Base-by-base conservation (phyloP, 2,329 filamentous ascomycete genomes). In the Sporothrix variecibatus region DNA sequence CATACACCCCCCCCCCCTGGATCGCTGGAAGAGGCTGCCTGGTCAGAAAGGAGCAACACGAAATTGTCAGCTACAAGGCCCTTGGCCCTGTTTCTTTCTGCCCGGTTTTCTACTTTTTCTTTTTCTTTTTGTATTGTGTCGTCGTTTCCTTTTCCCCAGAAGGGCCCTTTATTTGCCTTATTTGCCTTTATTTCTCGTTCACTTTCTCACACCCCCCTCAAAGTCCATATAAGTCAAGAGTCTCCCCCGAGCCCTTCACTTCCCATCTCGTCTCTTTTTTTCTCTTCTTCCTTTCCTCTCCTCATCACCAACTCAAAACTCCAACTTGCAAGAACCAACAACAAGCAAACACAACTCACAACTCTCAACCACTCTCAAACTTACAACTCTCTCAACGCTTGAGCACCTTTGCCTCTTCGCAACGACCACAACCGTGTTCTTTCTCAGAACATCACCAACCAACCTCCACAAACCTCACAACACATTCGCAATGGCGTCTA, bases 401-500 rank as follows among this genome's bases (percentile, higher is more conserved):
- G 60, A 58, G 31, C 7, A 31, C 49, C 6, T 49, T 56, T n/a
- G 46, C 56, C 40, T 64, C 64, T 60, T 49, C 40, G 11, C 31
- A 5, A 26, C 43, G 28, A 56, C 68, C 34, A 58, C 28, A 31
- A 34, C 71, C 46, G 34, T 31, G 51, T 73, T 69, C 31, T 73
- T 34, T 17, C n/a, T 17, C 15, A 76, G 70, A 72, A 62, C 71
- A 62, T 40, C 74, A 72, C 49, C 75, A 73, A 58, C 51, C 72
- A 65, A 74, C 58, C 49, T 73, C 65, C 51, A 51, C 46, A 53
- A 71, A 72, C 76, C 74, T 6, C 60, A 28, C 75, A 75, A 40
- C 71, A 73, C 51, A 62, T 28, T 38, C 68, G 40, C 75, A 74
- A 75, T 77, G 73, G 76, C 75, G 71, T 75, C 76, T 72, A 75